Percentiles rank a stretch among this genome's conserved stretches.
phyloP scores from a whole-genome alignment of 2,329 filamentous ascomycete species.

The Cladosporium sp. region DNA sequence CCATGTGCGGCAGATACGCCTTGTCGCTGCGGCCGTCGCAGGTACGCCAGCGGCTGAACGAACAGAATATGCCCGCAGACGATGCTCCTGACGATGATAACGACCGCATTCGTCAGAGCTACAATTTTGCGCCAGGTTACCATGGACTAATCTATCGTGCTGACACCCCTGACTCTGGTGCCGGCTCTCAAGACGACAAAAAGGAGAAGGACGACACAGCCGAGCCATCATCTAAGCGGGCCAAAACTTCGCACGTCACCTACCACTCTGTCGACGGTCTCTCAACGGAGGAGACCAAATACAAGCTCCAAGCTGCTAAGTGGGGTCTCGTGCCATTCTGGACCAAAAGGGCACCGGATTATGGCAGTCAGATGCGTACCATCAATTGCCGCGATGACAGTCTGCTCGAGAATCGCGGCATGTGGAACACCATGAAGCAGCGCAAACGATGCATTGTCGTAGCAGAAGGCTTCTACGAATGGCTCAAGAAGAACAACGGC shows the following conservation, averaged over 20 bases:
- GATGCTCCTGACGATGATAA: slow-evolving; percentile 76
- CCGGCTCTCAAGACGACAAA: slow-evolving; percentile 14
- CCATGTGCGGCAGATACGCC: slow-evolving; percentile 69
- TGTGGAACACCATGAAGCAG: slow-evolving; percentile 92
- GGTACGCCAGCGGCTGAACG: slow-evolving; percentile 70
- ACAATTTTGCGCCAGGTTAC: slow-evolving; percentile 91
- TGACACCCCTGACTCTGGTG: slow-evolving; percentile 56
- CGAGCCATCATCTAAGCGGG: slow-evolving; percentile 28
- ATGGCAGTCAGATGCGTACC: slow-evolving; percentile 75
- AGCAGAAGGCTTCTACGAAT: slow-evolving; percentile 94
- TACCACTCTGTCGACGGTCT: slow-evolving; percentile 25
- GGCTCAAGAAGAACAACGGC: slow-evolving; percentile 75
- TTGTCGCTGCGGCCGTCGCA: slow-evolving; percentile 65
- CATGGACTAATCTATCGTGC: slow-evolving; percentile 84
- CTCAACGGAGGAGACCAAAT: slow-evolving; percentile 52
- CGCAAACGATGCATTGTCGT: slow-evolving; percentile 84
- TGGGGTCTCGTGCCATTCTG: slow-evolving; percentile 95
- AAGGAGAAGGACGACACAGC: slow-evolving; percentile 28
- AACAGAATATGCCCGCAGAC: slow-evolving; percentile 68
- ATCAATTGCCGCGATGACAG: slow-evolving; percentile 96
- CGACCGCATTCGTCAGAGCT: slow-evolving; percentile 69
- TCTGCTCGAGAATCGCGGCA: slow-evolving; percentile 69
- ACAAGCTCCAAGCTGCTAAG: slow-evolving; percentile 89
- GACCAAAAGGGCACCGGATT: slow-evolving; percentile 82
- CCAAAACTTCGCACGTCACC: slow-evolving; percentile 26